A percentile compares a stretch with the other conserved stretches of the same genome.
phyloP scores from a whole-genome alignment of 75 land plant genomes.

The Picea sitchensis region DNA sequence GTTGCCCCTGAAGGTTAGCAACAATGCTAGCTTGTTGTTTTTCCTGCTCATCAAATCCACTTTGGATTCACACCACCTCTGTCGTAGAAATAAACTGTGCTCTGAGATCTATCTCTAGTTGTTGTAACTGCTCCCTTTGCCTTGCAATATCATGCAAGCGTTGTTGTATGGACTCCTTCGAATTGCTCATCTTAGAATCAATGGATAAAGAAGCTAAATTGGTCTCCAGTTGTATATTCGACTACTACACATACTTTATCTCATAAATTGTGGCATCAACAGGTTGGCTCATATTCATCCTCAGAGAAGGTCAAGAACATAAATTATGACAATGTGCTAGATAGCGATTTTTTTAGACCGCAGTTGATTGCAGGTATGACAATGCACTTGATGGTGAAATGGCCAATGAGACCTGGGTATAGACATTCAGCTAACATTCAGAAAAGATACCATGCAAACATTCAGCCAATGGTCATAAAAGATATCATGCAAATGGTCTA shows the following conservation, averaged over 20 bases:
- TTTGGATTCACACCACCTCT: conserved; percentile 72
- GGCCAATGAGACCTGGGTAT: no score
- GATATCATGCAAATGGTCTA: no score
- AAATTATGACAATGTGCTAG: no score
- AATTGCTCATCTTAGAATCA: conserved; percentile 31
- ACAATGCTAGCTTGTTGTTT: conserved; percentile 68
- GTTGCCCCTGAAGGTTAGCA: conserved; percentile 71
- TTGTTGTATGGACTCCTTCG: conserved; percentile 56
- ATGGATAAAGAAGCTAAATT: conserved; percentile 57
- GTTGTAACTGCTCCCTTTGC: conserved; percentile 76
- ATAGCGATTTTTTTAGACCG: no score
- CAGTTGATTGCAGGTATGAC: no score
- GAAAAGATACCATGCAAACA: no score
- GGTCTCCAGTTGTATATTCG: conserved; percentile 35
- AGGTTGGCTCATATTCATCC: no score
- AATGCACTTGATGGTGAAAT: no score
- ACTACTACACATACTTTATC: conserved; percentile 45
- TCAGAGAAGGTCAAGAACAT: no score
- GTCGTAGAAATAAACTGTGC: conserved; percentile 66
- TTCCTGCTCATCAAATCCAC: conserved; percentile 63
- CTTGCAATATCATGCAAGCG: conserved; percentile 54
- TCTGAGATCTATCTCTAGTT: conserved; percentile 78
- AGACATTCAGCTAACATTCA: no score
- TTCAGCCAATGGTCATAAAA: no score
- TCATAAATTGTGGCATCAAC: no score